Percentiles rank a stretch among this genome's conserved stretches.
Evolutionary conservation across 2,329 filamentous ascomycete species (phyloP).

Genomic region (Cercospora zeae-maydis): DNA sequence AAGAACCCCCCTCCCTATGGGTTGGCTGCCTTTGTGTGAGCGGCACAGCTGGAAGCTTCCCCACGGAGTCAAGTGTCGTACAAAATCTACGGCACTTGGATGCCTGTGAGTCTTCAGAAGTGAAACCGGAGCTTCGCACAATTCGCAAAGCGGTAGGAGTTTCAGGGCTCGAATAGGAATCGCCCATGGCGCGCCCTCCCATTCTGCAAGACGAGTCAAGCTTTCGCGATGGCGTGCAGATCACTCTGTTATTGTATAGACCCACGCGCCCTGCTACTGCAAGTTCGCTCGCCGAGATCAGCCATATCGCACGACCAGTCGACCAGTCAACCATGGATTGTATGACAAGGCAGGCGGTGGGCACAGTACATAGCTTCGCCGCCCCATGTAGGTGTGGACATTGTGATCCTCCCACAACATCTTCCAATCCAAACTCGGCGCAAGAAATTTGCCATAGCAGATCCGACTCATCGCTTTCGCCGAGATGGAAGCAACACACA

Average conservation of each 20-base stretch:
- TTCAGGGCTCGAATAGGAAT: not conserved
- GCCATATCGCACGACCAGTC: not conserved
- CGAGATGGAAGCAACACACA: not conserved
- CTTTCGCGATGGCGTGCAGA: conserved; percentile 1
- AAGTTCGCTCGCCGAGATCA: not conserved
- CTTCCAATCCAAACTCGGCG: not conserved
- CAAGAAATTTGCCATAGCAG: not conserved
- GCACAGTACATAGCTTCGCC: not conserved
- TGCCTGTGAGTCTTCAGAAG: not conserved
- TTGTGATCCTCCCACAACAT: not conserved
- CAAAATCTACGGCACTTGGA: not conserved
- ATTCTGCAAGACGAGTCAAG: not conserved
- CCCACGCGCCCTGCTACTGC: not conserved
- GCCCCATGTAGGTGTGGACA: not conserved
- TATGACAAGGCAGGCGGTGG: not conserved
- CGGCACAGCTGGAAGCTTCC: not conserved
- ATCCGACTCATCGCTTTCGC: not conserved
- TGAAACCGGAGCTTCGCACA: conserved; percentile 1
- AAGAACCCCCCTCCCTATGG: not conserved
- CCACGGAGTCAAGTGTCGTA: not conserved
- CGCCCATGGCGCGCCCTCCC: not conserved
- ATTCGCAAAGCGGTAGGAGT: not conserved
- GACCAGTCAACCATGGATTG: not conserved
- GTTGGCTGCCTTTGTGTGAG: not conserved
- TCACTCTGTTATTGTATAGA: not conserved